Conservation (phyloP, 495 filamentous ascomycete species). For the Hyaloscypha finlandica region DNA sequence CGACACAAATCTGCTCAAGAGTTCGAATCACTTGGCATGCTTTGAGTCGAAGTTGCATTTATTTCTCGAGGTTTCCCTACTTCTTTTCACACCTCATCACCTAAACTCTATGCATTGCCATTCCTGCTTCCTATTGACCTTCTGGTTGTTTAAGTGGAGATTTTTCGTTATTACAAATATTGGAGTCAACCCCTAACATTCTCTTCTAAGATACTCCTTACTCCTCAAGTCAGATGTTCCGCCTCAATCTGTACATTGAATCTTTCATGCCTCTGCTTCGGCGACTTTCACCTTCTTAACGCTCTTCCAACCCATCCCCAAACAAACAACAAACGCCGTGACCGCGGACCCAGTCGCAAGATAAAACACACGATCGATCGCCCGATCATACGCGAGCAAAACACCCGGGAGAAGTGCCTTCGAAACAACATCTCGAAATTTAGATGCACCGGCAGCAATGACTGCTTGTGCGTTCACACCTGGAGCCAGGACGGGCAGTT, state of each 20-base stretch:
- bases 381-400: conserved; percentile 45
- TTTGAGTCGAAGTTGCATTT: no score
- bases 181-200: neutral
- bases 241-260: neutral
- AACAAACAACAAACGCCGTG: conserved; percentile 38
- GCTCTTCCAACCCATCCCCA: conserved; percentile 56
- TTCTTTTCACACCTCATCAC: no score
- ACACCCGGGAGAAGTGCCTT: conserved; percentile 37
- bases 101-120: no score
- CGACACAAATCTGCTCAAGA: no score
- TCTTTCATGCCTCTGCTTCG: neutral
- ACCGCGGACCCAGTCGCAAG: conserved; percentile 37
- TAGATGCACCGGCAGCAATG: conserved; percentile 39
- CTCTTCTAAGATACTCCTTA: neutral
- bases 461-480: conserved; percentile 33
- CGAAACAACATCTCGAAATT: conserved; percentile 40
- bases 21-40: no score
- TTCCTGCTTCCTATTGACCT: neutral
- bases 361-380: conserved; percentile 40
- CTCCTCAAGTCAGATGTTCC: neutral
- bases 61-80: no score
- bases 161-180: neutral
- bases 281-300: conserved; percentile 46
- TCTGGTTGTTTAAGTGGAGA: neutral
- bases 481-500: conserved; percentile 33